Percentiles rank a stretch among this genome's conserved stretches.
Conservation (phyloP, 768 basidiomycete genomes). For the Lactifluus hygrophoroides region DNA sequence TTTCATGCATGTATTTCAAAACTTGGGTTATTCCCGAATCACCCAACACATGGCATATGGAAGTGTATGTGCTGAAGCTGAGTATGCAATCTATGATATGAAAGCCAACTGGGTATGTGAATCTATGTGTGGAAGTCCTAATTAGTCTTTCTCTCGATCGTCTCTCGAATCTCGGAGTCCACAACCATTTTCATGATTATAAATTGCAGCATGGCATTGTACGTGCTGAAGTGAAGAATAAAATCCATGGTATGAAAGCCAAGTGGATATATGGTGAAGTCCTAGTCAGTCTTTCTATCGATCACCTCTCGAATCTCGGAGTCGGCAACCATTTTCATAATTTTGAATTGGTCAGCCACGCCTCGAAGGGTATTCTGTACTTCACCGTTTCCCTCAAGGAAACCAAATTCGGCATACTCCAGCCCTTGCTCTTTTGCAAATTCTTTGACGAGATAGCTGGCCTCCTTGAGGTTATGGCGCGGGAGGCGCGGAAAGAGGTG, state of each 20-base stretch:
- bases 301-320: slow-evolving; percentile 61
- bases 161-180: slow-evolving; percentile 58
- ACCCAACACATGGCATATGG: slow-evolving; percentile 23
- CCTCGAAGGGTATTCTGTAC: slow-evolving; percentile 73
- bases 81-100: background rate
- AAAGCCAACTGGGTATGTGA: background rate
- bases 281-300: slow-evolving; percentile 32
- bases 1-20: slow-evolving; percentile 30
- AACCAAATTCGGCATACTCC: slow-evolving; percentile 87
- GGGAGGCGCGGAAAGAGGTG: slow-evolving; percentile 95
- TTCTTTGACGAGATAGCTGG: slow-evolving; percentile 76
- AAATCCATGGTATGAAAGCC: background rate
- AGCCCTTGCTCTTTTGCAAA: slow-evolving; percentile 82
- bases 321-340: slow-evolving; percentile 76
- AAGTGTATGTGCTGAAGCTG: background rate
- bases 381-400: slow-evolving; percentile 75
- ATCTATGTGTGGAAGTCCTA: background rate
- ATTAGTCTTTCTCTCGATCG: slow-evolving; percentile 40
- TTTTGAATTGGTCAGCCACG: slow-evolving; percentile 81
- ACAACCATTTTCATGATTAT: slow-evolving; percentile 78
- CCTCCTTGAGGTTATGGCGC: slow-evolving; percentile 81
- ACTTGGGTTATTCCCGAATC: slow-evolving; percentile 27
- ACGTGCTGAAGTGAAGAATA: background rate
- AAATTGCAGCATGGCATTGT: slow-evolving; percentile 45
- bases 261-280: background rate